Evolutionary conservation across 768 basidiomycete species (phyloP).

Genomic region (Panaeolus cyanescens): DNA sequence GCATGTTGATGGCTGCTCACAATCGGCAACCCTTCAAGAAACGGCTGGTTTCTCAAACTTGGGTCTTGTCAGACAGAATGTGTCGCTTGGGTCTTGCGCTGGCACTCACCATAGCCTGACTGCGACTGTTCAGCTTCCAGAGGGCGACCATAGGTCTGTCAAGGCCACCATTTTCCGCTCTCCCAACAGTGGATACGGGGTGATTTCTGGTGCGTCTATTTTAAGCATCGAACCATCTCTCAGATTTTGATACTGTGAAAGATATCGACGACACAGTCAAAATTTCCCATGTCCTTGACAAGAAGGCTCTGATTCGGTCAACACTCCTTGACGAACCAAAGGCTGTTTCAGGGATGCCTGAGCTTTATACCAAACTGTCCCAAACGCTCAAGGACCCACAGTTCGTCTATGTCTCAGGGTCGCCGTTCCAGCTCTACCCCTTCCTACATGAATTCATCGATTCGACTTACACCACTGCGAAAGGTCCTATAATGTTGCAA

Average conservation of each 20-base stretch:
- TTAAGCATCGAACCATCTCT: not conserved
- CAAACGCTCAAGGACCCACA: slow-evolving; percentile 35
- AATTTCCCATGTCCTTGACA: slow-evolving; percentile 40
- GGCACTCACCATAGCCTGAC: slow-evolving; percentile 10
- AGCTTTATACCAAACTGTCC: slow-evolving; percentile 39
- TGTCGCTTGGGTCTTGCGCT: slow-evolving; percentile 32
- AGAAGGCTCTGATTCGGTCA: slow-evolving; percentile 30
- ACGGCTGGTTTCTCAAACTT: slow-evolving; percentile 32
- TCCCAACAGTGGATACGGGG: slow-evolving; percentile 38
- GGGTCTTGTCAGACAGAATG: slow-evolving; percentile 34
- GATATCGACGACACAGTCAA: slow-evolving; percentile 50
- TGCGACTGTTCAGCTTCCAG: slow-evolving; percentile 18
- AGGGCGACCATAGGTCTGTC: slow-evolving; percentile 21
- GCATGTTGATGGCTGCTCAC: slow-evolving; percentile 32
- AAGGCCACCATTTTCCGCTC: slow-evolving; percentile 36
- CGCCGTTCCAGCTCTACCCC: slow-evolving; percentile 47
- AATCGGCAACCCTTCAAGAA: slow-evolving; percentile 19
- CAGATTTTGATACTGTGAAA: slow-evolving; percentile 9
- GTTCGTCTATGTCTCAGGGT: slow-evolving; percentile 46
- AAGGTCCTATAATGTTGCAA: slow-evolving; percentile 39
- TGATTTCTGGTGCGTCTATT: slow-evolving; percentile 41
- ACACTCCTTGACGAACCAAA: slow-evolving; percentile 41
- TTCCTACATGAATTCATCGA: slow-evolving; percentile 43
- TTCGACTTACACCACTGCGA: slow-evolving; percentile 31
- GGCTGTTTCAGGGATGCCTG: slow-evolving; percentile 47